Evolutionary conservation across 305 asterid genomes (phyloP).

Genomic region (Ilex paraguariensis): DNA sequence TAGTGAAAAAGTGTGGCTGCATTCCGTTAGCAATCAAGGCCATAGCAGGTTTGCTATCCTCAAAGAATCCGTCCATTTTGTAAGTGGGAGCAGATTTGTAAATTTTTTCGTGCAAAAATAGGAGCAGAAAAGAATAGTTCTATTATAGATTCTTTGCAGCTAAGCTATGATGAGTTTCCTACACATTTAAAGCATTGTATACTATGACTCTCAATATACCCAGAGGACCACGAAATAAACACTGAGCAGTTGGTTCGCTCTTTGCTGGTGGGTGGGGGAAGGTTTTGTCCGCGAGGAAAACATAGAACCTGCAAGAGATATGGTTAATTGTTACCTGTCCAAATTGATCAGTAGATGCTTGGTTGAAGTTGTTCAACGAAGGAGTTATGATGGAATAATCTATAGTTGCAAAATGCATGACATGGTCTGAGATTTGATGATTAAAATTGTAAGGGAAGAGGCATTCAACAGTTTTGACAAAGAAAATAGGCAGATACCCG

Average conservation of each 20-base stretch:
- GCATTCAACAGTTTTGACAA: conserved; percentile 10
- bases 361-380: conserved; percentile 11
- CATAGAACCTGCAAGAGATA: conserved; percentile 15
- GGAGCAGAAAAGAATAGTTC: background rate
- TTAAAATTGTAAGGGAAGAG: conserved; percentile 15
- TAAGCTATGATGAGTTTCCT: conserved; percentile 32
- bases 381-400: conserved; percentile 17
- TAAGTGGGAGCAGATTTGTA: conserved; percentile 14
- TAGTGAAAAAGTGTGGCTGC: conserved; percentile 19
- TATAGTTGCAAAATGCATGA: conserved; percentile 27
- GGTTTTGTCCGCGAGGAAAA: conserved; percentile 16
- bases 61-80: background rate
- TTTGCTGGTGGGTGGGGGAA: conserved; percentile 22
- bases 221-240: conserved; percentile 20
- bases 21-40: conserved; percentile 29
- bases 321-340: conserved; percentile 9
- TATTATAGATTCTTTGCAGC: conserved; percentile 21
- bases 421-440: conserved; percentile 19
- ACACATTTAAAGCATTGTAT: conserved; percentile 18
- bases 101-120: conserved; percentile 10
- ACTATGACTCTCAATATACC: conserved; percentile 22
- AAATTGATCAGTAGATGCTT: conserved; percentile 19
- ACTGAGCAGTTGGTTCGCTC: conserved; percentile 10
- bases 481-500: conserved; percentile 2
- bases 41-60: conserved; percentile 19